A percentile compares a stretch with the other conserved stretches of the same genome.
These are phyloP conservation scores for Reticulomyxa filosa DNA, from an alignment of 78 protist genomes.

Conservation along the genomic window DNA sequence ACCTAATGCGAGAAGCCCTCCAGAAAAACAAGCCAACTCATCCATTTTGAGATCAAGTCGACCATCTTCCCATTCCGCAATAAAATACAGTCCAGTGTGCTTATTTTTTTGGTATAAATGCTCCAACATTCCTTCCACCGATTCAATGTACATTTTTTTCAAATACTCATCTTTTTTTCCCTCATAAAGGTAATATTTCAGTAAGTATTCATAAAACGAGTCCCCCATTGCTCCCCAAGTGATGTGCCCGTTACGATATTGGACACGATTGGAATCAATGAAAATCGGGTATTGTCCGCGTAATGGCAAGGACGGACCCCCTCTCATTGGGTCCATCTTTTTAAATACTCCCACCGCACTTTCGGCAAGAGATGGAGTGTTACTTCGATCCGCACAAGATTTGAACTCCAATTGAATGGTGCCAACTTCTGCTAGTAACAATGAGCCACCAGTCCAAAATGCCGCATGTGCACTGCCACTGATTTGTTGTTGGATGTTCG, in stretches of 20 bases:
- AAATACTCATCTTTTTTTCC: conserved; percentile 12
- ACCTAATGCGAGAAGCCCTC: conserved; percentile 62
- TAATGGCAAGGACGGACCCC: too few relatives aligned
- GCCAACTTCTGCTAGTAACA: conserved; percentile 49
- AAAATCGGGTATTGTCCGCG: background rate
- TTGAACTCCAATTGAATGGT: conserved; percentile 54
- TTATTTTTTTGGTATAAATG: background rate
- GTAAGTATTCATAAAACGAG: conserved; percentile 56
- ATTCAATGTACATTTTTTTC: conserved; percentile 16
- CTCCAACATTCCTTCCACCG: background rate
- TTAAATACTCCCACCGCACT: background rate
- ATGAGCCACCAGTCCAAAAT: conserved; percentile 14
- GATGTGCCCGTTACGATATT: too few relatives aligned
- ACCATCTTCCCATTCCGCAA: conserved; percentile 9
- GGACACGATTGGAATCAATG: background rate
- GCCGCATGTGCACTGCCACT: background rate
- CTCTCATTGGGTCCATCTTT: too few relatives aligned
- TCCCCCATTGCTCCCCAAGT: conserved; percentile 37
- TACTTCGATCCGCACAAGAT: conserved; percentile 24
- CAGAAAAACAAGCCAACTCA: conserved; percentile 63
- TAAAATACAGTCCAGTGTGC: background rate
- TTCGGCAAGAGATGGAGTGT: conserved; percentile 3
- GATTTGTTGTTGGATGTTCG: too few relatives aligned
- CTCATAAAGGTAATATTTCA: conserved; percentile 29
- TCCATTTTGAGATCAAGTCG: conserved; percentile 31